phyloP scores from a whole-genome alignment of 306 rosid genomes.

The Dryas drummondii region DNA sequence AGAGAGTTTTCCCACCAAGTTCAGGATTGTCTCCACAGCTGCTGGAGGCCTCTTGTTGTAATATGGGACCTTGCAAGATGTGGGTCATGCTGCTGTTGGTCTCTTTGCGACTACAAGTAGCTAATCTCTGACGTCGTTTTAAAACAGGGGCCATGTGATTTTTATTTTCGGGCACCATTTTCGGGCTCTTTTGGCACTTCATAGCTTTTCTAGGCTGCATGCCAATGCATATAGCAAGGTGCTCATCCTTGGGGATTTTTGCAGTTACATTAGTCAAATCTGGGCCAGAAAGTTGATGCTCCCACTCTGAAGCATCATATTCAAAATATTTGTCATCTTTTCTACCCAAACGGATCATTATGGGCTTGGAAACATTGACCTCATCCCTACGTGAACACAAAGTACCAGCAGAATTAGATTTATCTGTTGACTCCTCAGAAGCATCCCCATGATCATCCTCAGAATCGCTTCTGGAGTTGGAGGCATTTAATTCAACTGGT shows the following conservation, averaged over 20 bases:
- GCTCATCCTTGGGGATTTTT: conserved; percentile 29
- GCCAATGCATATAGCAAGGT: conserved; percentile 24
- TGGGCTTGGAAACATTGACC: conserved; percentile 29
- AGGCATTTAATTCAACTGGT: conserved; percentile 44
- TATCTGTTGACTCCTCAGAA: conserved; percentile 43
- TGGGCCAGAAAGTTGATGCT: conserved; percentile 30
- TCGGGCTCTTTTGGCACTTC: conserved; percentile 36
- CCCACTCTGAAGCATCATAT: conserved; percentile 38
- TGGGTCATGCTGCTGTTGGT: conserved; percentile 25
- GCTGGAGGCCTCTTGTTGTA: conserved; percentile 43
- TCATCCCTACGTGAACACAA: conserved; percentile 37
- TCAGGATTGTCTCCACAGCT: conserved; percentile 33
- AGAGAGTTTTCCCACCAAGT: conserved; percentile 26
- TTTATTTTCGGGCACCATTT: conserved; percentile 33
- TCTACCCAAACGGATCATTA: conserved; percentile 22
- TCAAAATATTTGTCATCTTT: conserved; percentile 34
- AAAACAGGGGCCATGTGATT: conserved; percentile 34
- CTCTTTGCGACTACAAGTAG: conserved; percentile 45
- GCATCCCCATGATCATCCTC: conserved; percentile 40
- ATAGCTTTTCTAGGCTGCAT: conserved; percentile 23
- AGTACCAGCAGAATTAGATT: conserved; percentile 42
- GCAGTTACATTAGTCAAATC: conserved; percentile 27
- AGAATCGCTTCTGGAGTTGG: conserved; percentile 40
- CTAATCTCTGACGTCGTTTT: conserved; percentile 48
- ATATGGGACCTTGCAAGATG: conserved; percentile 34